Percentiles rank a stretch among this genome's conserved stretches.
Evolutionary conservation across 768 basidiomycete genomes (phyloP).

Genomic region (Tylopilus subfusipes): DNA sequence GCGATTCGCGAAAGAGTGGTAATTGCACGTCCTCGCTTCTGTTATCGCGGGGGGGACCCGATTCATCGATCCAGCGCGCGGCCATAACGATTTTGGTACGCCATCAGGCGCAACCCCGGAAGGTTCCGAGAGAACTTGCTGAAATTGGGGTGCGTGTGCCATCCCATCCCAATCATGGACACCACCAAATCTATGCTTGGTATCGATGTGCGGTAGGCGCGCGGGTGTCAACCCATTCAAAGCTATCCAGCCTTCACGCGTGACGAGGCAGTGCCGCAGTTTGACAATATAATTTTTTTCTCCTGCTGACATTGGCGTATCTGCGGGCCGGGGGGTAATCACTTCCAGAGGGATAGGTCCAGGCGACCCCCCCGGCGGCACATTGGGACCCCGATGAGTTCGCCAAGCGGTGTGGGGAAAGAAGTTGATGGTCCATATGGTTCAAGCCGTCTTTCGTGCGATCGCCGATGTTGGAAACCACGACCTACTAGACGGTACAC

Average conservation of each 20-base stretch:
- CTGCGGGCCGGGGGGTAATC: background rate
- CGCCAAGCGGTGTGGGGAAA: background rate
- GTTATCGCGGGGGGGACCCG: background rate
- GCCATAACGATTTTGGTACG: background rate
- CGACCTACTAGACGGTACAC: background rate
- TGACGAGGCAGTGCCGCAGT: background rate
- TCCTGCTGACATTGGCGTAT: slow-evolving; percentile 16
- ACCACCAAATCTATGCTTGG: background rate
- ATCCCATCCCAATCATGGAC: background rate
- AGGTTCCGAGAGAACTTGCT: background rate
- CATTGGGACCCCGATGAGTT: slow-evolving; percentile 1
- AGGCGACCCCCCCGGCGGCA: background rate
- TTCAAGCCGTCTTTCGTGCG: background rate
- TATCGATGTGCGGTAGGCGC: background rate
- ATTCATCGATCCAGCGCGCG: background rate
- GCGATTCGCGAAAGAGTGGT: background rate
- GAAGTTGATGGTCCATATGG: background rate
- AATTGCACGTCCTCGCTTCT: background rate
- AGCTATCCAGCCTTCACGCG: background rate
- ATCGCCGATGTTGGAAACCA: background rate
- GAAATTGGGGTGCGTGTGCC: background rate
- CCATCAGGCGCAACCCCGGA: background rate
- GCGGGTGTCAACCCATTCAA: background rate
- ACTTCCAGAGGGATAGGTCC: background rate
- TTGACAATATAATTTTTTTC: background rate